Percentiles rank a stretch among this genome's conserved stretches.
These are phyloP conservation scores for Debaryomycetaceae sp. DNA, from an alignment of 1,139 yeast species.

Conservation along the genomic window DNA sequence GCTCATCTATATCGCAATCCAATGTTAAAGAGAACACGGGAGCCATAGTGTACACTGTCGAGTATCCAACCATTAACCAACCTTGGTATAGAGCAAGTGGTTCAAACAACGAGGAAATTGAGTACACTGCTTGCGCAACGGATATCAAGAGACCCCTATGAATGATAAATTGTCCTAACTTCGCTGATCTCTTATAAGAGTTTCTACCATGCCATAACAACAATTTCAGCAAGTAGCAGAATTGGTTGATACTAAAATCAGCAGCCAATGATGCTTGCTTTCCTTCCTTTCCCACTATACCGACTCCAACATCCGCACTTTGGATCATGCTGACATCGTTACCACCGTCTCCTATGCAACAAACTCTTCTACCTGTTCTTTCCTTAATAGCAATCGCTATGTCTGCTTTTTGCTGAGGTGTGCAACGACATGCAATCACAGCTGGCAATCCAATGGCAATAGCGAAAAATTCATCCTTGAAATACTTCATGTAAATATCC, in stretches of 20 bases:
- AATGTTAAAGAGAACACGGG: constrained; percentile 93
- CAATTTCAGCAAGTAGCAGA: constrained; percentile 81
- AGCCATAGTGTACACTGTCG: constrained; percentile 96
- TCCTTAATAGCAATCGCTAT: constrained; percentile 78
- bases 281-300: constrained; percentile 98
- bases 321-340: constrained; percentile 99
- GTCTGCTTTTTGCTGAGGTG: constrained; percentile 98
- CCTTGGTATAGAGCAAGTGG: constrained; percentile 95
- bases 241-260: constrained; percentile 90
- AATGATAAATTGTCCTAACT: constrained; percentile 90
- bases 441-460: constrained; percentile 79
- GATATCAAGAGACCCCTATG: constrained; percentile 94
- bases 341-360: constrained; percentile 99
- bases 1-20: constrained; percentile 90
- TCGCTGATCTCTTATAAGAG: constrained; percentile 92
- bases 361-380: constrained; percentile 82
- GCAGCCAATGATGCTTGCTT: constrained; percentile 97
- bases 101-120: constrained; percentile 81
- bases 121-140: constrained; percentile 94
- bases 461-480: constrained; percentile 67
- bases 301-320: constrained; percentile 98
- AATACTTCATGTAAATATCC: constrained; percentile 60
- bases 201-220: constrained; percentile 98
- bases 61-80: constrained; percentile 97
- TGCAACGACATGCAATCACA: constrained; percentile 95